Base-by-base conservation (phyloP, 768 basidiomycete species). In the Paxillus ammoniavirescens region DNA sequence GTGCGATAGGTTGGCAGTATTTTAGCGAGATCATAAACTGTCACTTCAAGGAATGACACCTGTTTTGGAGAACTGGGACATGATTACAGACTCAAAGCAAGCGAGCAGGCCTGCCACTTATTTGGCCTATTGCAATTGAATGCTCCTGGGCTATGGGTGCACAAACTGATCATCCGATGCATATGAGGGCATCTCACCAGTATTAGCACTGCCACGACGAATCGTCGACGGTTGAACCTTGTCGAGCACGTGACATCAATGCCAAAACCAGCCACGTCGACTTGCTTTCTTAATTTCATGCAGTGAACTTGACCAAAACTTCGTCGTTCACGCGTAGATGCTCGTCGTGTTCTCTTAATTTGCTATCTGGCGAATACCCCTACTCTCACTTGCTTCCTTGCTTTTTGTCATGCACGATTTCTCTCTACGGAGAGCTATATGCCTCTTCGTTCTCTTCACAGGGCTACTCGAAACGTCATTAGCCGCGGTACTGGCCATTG, bases 401-500 rank as follows among this genome's bases (percentile, higher is more conserved):
- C 14, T 15, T 36, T 37, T 37, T 47, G 31, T 48, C 33, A 69
- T 69, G 68, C 44, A 52, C 12, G 23, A 45, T 54, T 46, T 62
- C 54, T 67, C 63, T 42, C 35, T 71, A 18, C 45, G 65, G 51
- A 69, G 65, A 57, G 65, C 49, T 13, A 8, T 72, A 23, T 64
- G 61, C 8, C 37, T 70, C 28, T 47, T 68, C 35, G 12, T 63
- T 15, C 43, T 70, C 33, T 45, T 72, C 48, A n/a, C 60, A 18
- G 58, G 40, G 13, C 18, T 65, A 37, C 49, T 68, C 49, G 53
- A 68, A 42, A 65, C 74, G 41, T 73, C 77, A n/a, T 71, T 81
- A 40, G 89, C 87, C 18, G 84, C 94, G 3, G 82, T 98, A 12
- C 82, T 99, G 45, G 95, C 95, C 17, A 91, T 99, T 65, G 97